Conservation (phyloP, 352 stramenopile genomes). For the Globisporangium echinulatum region DNA sequence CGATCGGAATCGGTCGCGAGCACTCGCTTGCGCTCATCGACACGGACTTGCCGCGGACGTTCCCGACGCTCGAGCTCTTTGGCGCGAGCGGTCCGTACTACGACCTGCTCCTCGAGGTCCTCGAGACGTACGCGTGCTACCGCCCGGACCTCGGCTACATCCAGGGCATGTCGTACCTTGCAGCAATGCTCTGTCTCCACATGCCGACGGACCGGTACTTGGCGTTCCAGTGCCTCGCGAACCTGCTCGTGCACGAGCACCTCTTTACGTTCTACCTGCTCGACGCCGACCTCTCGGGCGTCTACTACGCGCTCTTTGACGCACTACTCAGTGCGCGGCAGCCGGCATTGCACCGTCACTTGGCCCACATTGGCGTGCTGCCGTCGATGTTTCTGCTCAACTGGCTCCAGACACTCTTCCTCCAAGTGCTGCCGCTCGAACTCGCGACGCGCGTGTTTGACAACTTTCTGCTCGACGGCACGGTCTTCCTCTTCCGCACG, state of each 20-base stretch:
- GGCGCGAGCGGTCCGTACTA: conserved; percentile 72
- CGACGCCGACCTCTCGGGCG: conserved; percentile 63
- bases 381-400: conserved; percentile 87
- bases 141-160: conserved; percentile 86
- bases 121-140: conserved; percentile 85
- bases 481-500: conserved; percentile 75
- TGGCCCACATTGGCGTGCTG: conserved; percentile 49
- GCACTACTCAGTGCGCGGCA: conserved; percentile 45
- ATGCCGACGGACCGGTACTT: conserved; percentile 79
- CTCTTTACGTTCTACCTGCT: conserved; percentile 87
- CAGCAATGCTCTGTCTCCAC: conserved; percentile 78
- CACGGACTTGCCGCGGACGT: conserved; percentile 82
- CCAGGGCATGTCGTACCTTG: conserved; percentile 87
- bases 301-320: conserved; percentile 83
- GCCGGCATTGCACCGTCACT: conserved; percentile 48
- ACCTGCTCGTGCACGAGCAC: conserved; percentile 85
- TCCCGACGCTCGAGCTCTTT: conserved; percentile 76
- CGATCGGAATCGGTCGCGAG: conserved; percentile 49
- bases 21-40: conserved; percentile 81
- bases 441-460: conserved; percentile 70
- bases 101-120: conserved; percentile 66
- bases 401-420: conserved; percentile 83
- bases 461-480: conserved; percentile 84
- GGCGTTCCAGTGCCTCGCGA: conserved; percentile 81
- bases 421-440: conserved; percentile 78